Conservation (phyloP, 2,329 filamentous ascomycete genomes). For the Rhexocercosporidium sp. region DNA sequence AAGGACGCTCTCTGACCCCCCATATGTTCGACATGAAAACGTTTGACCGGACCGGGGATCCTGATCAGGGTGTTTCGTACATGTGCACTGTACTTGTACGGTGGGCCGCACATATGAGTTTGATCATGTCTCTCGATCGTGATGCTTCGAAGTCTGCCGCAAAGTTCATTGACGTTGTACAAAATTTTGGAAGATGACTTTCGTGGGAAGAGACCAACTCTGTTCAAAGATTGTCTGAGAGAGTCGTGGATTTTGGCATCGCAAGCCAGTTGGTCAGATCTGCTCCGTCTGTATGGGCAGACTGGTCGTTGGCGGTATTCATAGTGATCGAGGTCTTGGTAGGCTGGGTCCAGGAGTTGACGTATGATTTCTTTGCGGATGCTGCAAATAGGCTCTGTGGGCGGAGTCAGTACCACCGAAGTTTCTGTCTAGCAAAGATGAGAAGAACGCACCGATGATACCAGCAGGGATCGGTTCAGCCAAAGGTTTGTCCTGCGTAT, state of each 20-base stretch:
- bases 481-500: background rate
- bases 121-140: background rate
- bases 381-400: background rate
- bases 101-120: background rate
- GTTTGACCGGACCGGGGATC: background rate
- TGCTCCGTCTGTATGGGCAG: background rate
- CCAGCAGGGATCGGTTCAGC: background rate
- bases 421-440: background rate
- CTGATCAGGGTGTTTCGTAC: background rate
- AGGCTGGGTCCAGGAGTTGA: background rate
- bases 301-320: background rate
- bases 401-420: too few relatives aligned
- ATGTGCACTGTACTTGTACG: too few relatives aligned
- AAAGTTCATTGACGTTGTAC: background rate
- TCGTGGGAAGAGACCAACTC: background rate
- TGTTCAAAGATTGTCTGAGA: background rate
- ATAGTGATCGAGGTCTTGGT: background rate
- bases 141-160: background rate
- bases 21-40: background rate
- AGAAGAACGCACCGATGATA: slow-evolving; percentile 8
- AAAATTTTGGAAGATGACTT: background rate
- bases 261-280: background rate
- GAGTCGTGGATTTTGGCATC: background rate
- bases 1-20: background rate
- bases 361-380: background rate